Percentiles rank a stretch among this genome's conserved stretches.
phyloP scores from a whole-genome alignment of 1,139 yeast species.

The Keqinozyma sinolaborantium region DNA sequence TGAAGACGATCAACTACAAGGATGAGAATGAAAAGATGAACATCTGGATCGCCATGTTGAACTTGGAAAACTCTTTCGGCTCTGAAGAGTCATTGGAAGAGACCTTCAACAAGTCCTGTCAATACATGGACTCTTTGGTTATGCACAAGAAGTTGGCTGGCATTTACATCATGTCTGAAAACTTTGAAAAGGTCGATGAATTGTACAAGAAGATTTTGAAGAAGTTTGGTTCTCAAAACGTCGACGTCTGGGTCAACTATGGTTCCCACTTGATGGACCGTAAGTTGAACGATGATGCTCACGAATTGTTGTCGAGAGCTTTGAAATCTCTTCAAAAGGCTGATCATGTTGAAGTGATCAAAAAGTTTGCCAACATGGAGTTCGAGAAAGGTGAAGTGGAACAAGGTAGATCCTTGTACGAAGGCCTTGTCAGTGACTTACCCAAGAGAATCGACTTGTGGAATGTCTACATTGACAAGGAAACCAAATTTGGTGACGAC shows the following conservation, averaged over 20 bases:
- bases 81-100: constrained; percentile 77
- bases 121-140: constrained; percentile 82
- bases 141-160: constrained; percentile 79
- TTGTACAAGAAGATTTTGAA: constrained; percentile 66
- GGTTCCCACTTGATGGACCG: constrained; percentile 73
- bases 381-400: constrained; percentile 85
- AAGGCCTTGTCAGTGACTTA: constrained; percentile 85
- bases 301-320: constrained; percentile 68
- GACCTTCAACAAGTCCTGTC: constrained; percentile 77
- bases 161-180: constrained; percentile 72
- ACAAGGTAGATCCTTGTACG: constrained; percentile 91
- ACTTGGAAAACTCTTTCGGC: constrained; percentile 93
- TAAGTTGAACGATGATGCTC: constrained; percentile 56
- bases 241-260: constrained; percentile 73
- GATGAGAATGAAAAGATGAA: constrained; percentile 93
- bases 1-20: constrained; percentile 83
- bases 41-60: constrained; percentile 92
- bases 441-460: constrained; percentile 92
- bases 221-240: constrained; percentile 68
- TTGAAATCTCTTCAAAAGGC: constrained; percentile 70
- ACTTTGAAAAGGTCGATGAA: constrained; percentile 64
- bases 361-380: constrained; percentile 87
- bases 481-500: constrained; percentile 61
- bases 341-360: constrained; percentile 75
- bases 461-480: constrained; percentile 94